Percentiles rank a stretch among this genome's conserved stretches.
phyloP scores from a whole-genome alignment of 768 basidiomycete genomes.

The Leccinum truebloodii region DNA sequence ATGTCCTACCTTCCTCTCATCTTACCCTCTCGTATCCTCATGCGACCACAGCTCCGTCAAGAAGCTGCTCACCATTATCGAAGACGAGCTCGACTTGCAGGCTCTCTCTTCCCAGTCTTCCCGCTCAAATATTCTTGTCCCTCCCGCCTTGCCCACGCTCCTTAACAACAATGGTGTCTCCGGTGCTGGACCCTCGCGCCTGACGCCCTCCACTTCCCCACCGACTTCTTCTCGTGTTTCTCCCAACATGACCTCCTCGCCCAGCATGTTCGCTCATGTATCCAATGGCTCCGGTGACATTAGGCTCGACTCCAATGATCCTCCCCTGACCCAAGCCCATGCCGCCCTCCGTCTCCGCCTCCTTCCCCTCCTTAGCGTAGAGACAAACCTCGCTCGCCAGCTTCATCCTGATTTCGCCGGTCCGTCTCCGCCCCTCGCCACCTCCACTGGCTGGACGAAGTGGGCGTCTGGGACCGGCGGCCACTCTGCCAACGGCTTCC shows the following conservation, averaged over 20 bases:
- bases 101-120: background rate
- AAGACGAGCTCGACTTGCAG: slow-evolving; percentile 43
- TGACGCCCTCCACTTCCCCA: background rate
- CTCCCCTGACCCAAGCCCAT: slow-evolving; percentile 25
- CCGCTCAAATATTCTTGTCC: slow-evolving; percentile 21
- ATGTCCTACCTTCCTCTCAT: slow-evolving; percentile 1
- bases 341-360: slow-evolving; percentile 39
- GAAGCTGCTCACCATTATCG: slow-evolving; percentile 53
- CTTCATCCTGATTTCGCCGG: slow-evolving; percentile 44
- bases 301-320: slow-evolving; percentile 3
- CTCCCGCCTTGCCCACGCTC: slow-evolving; percentile 15
- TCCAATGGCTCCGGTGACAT: background rate
- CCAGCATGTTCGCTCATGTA: background rate
- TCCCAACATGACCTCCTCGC: background rate
- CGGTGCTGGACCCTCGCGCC: background rate
- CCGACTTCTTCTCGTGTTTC: background rate
- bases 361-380: slow-evolving; percentile 56
- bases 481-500: background rate
- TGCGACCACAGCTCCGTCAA: slow-evolving; percentile 50
- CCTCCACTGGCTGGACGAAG: slow-evolving; percentile 25
- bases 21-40: background rate
- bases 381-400: slow-evolving; percentile 50
- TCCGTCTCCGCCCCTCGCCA: slow-evolving; percentile 28
- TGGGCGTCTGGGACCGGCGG: slow-evolving; percentile 22
- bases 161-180: background rate